Evolutionary conservation across 768 basidiomycete genomes (phyloP).

Genomic region (Panellus pusillus): DNA sequence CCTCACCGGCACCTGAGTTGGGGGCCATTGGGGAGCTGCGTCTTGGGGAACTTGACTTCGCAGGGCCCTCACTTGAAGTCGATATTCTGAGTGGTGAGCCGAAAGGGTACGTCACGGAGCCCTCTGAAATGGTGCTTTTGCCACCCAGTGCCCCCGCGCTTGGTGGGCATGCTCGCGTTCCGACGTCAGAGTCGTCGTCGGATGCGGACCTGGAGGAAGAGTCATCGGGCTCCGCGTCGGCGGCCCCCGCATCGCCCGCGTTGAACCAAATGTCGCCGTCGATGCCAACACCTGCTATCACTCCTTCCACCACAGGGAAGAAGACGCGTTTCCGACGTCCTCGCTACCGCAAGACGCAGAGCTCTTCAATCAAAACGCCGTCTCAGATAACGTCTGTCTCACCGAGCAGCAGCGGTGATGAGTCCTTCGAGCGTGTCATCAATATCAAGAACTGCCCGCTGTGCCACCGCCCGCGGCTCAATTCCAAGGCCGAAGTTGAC

Average conservation of each 20-base stretch:
- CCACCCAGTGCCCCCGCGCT: conserved; percentile 7
- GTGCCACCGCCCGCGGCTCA: conserved; percentile 86
- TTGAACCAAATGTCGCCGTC: not conserved
- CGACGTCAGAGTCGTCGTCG: conserved; percentile 43
- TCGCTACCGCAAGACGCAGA: conserved; percentile 22
- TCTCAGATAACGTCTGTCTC: conserved; percentile 20
- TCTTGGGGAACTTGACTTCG: conserved; percentile 62
- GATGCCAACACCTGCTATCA: not conserved
- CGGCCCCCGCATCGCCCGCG: not conserved
- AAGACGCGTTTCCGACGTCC: conserved; percentile 26
- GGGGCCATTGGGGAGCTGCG: conserved; percentile 42
- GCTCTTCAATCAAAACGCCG: conserved; percentile 17
- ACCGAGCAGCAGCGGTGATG: conserved; percentile 27
- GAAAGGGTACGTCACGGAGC: conserved; percentile 41
- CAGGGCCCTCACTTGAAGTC: conserved; percentile 45
- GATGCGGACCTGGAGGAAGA: conserved; percentile 43
- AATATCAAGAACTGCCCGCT: conserved; percentile 94
- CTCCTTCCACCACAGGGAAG: conserved; percentile 7
- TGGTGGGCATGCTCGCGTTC: conserved; percentile 24
- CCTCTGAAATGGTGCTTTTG: conserved; percentile 37
- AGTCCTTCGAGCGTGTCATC: conserved; percentile 79
- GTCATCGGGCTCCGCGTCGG: conserved; percentile 25
- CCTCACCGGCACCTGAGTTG: conserved; percentile 47
- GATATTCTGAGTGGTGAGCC: conserved; percentile 23
- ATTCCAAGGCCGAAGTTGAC: conserved; percentile 86